phyloP scores from a whole-genome alignment of 306 rosid species.

The Rosa lucieae region DNA sequence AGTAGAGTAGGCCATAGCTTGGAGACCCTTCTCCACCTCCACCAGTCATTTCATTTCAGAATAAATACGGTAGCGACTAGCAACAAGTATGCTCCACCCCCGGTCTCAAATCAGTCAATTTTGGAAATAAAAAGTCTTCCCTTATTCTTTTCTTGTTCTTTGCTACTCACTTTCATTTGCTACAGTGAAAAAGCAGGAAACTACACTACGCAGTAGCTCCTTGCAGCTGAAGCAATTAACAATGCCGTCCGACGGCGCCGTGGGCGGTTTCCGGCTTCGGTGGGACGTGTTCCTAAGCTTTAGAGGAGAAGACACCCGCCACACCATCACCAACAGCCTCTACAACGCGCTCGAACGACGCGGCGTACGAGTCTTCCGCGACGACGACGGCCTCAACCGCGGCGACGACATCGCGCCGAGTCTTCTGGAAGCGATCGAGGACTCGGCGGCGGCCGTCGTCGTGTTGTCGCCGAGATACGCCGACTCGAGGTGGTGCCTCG shows the following conservation, averaged over 20 bases:
- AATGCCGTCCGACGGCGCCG: background rate
- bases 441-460: conserved; percentile 51
- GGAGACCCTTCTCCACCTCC: too few species aligned
- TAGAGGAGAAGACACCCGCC: conserved; percentile 50
- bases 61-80: too few species aligned
- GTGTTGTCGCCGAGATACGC: conserved; percentile 47
- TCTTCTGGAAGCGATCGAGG: conserved; percentile 55
- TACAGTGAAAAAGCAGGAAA: background rate
- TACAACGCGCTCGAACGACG: conserved; percentile 23
- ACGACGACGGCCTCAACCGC: conserved; percentile 42
- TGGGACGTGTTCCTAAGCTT: conserved; percentile 66
- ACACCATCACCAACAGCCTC: conserved; percentile 27
- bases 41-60: too few species aligned
- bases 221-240: background rate
- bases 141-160: background rate
- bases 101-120: too few species aligned
- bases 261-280: conserved; percentile 43
- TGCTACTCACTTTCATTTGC: too few species aligned
- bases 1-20: too few species aligned
- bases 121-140: background rate
- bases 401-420: conserved; percentile 41
- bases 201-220: background rate
- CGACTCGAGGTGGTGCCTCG: conserved; percentile 46
- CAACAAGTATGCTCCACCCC: too few species aligned
- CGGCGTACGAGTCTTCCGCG: conserved; percentile 44